Base-by-base conservation (phyloP, 805 yeast species). In the Pichia eremophila region DNA sequence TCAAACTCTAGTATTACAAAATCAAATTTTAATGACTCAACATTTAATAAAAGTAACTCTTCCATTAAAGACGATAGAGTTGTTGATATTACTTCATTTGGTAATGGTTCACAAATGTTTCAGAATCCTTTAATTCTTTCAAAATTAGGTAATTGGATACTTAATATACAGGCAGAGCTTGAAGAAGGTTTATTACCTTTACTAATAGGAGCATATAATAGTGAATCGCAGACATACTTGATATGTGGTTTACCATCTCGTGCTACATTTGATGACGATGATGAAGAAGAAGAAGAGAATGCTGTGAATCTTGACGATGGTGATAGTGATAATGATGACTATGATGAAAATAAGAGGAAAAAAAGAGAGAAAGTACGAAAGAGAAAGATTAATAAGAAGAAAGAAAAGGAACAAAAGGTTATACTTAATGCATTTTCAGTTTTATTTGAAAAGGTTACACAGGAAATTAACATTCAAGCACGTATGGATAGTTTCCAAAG, bases 401-500 rank as follows among this genome's bases (percentile, higher is more conserved):
- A 57, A 8, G 55, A 52, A 27, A 55, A 62, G 9, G 64, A 65
- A 18, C 67, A 67, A 27, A 72, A 72, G 32, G 74, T 81, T 0
- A 65, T 81, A 35, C 67, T 83, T 44, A 91, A 93, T 61, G 82
- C 87, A 8, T 93, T 93, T 60, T 90, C 96, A 41, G 78, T 83
- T 49, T 95, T 95, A 35, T 93, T 93, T 64, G 96, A 88, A 63
- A 84, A 83, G 54, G 86, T 90, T 28, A 93, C 97, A 1, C 74
- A 73, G 41, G 77, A 78, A 19, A 85, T 95, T 7, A 91, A 89
- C 39, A 96, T 97, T 3, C 81, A 85, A 56, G 89, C 89, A 18
- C 75, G 91, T 57, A 85, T 93, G 52, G 98, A 93, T 63, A 88
- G 95, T 59, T 93, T 93, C 66, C 98, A 93, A 62, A 85, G 95